These are phyloP conservation scores for Dendrobium huoshanense DNA, from an alignment of 106 monocot genomes.

Conservation along the genomic window DNA sequence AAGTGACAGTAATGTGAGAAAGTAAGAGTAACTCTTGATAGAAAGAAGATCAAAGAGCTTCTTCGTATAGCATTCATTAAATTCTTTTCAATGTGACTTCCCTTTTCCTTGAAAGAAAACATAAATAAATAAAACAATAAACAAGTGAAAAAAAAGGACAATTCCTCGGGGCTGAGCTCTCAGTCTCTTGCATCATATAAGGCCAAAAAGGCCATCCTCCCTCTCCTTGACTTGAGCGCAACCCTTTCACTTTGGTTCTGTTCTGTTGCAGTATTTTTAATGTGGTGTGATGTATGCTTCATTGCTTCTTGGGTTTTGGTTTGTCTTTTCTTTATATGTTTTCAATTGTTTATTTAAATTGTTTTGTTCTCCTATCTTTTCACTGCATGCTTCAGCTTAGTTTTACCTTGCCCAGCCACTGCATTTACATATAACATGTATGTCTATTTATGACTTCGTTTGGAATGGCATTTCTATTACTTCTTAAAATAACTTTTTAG, in stretches of 20 bases:
- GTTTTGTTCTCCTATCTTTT: not conserved
- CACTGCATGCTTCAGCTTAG: not conserved
- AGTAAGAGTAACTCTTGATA: not conserved
- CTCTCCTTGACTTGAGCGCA: not conserved
- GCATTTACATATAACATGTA: not conserved
- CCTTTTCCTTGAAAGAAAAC: not conserved
- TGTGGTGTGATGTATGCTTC: not conserved
- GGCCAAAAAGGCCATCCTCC: not conserved
- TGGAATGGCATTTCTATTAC: too few relatives aligned
- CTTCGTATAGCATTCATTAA: too few relatives aligned
- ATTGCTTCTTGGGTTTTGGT: slow-evolving; percentile 6
- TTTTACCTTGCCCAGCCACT: too few relatives aligned
- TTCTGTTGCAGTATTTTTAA: not conserved
- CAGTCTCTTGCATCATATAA: not conserved
- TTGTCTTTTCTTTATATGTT: not conserved
- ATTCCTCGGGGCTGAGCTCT: not conserved
- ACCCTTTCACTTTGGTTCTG: not conserved
- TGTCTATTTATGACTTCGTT: not conserved
- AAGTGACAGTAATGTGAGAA: not conserved
- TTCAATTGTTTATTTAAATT: not conserved
- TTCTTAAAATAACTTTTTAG: too few relatives aligned
- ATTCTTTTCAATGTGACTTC: not conserved
- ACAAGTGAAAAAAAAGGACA: too few relatives aligned
- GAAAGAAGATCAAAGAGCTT: not conserved
- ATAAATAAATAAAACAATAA: not conserved